Conservation (phyloP, 2,329 filamentous ascomycete species). For the Ceratocystis cubensis region DNA sequence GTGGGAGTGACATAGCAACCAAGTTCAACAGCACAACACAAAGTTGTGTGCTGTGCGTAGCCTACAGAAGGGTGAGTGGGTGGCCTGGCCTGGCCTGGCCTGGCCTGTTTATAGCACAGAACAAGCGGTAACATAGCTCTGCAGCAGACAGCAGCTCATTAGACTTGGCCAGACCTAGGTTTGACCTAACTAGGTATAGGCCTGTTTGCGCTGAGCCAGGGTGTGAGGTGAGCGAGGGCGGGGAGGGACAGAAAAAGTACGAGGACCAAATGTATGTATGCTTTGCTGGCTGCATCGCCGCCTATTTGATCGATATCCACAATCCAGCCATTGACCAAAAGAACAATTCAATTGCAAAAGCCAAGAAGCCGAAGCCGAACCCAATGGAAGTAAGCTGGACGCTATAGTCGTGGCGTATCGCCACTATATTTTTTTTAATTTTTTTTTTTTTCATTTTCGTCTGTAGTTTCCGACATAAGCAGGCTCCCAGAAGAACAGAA, state of each 20-base stretch:
- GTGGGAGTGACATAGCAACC: slow-evolving; percentile 8
- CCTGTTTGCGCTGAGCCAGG: slow-evolving; percentile 14
- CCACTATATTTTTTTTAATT: not conserved
- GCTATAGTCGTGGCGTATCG: not conserved
- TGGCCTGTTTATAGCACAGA: not conserved
- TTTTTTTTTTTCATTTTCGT: not conserved
- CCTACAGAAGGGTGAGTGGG: not conserved
- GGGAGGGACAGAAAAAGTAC: slow-evolving; percentile 14
- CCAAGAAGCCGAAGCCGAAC: not conserved
- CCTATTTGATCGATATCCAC: not conserved
- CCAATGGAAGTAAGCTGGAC: not conserved
- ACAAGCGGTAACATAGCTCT: not conserved
- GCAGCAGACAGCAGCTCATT: not conserved
- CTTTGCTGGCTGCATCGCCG: slow-evolving; percentile 11
- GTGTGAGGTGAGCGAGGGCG: slow-evolving; percentile 7
- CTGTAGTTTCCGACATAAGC: not conserved
- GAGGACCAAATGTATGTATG: slow-evolving; percentile 11
- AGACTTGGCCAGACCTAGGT: slow-evolving; percentile 9
- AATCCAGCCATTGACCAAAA: slow-evolving; percentile 11
- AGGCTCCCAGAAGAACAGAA: not conserved
- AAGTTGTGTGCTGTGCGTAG: not conserved
- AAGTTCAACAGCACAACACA: not conserved
- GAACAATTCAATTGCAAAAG: slow-evolving; percentile 10
- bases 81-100: not conserved
- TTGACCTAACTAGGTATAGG: slow-evolving; percentile 15